Evolutionary conservation across 768 basidiomycete species (phyloP), one percentile per base, ranked within the genome.

Genomic region (Phaffia tasmanica): DNA sequence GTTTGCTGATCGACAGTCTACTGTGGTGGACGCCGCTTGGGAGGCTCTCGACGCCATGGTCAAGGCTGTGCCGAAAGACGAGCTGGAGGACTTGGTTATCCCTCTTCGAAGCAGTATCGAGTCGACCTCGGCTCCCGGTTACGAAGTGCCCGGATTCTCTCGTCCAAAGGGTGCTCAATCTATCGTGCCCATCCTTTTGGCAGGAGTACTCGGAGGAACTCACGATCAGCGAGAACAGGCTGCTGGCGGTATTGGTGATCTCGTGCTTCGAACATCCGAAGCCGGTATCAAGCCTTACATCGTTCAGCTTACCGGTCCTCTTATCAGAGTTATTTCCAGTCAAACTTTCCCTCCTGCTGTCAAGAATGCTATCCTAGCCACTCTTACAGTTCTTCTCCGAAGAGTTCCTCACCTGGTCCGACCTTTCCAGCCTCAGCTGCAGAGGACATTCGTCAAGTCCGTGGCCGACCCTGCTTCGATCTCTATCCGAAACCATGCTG

Each of bases 401-500:
- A 82, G 83, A 55, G 92, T 95, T 27, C 92, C 93, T 0, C 79
- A 81, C 3, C 88, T 94, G 71, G 90, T 98, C 71, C 89, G 88
- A 75, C 94, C 94, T 2, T 98, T 98, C 85, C 97, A 97, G 82
- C 95, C 94, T 1, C 95, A 98, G 72, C 78, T 98, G 46, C 94
- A 97, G 73, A 84, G 93, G 46, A 97, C 92, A 0, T 97, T 98
- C 73, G 87, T 95, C 74, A 98, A 98, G 78, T 88, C 90, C 54
- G 82, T 87, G 2, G 83, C 86, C 65, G 93, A 98, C 74, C 76
- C 86, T 9, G 81, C 86, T 1, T 89, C 88, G 69, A 78, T 82
- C 0, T 83, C 83, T 19, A 89, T 98, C 29, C 84, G 94, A 61
- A 85, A 80, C 67, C 84, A 84, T 62, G 92, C 91, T 0, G 90